Percentiles rank a stretch among this genome's conserved stretches.
These are phyloP conservation scores for Sicyos edulis DNA, from an alignment of 306 rosid genomes.

Conservation along the genomic window DNA sequence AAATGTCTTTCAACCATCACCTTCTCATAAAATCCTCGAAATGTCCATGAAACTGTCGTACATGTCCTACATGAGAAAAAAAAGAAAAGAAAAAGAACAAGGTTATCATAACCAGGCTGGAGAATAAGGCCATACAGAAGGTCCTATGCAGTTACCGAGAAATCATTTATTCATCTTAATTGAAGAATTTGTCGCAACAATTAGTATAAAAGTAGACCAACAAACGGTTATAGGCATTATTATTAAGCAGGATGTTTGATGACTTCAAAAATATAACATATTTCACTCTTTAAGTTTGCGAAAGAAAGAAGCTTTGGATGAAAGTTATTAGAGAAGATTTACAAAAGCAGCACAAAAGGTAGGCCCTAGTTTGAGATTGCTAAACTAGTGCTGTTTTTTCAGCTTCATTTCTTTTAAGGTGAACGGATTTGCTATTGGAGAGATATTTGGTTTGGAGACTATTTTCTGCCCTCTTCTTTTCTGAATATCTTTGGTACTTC, in stretches of 20 bases:
- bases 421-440: too few relatives aligned
- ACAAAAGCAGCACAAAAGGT: too few relatives aligned
- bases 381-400: too few relatives aligned
- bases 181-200: neutral
- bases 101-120: neutral
- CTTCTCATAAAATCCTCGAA: constrained; percentile 97
- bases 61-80: constrained; percentile 65
- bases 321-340: too few relatives aligned
- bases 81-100: constrained; percentile 2
- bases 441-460: too few relatives aligned
- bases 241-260: neutral
- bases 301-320: neutral
- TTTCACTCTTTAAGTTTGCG: neutral
- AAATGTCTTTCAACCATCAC: constrained; percentile 31
- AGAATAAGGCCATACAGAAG: neutral
- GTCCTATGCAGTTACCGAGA: neutral
- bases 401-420: too few relatives aligned
- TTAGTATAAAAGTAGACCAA: neutral
- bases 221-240: neutral
- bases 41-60: constrained; percentile 97
- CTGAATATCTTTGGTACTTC: too few relatives aligned
- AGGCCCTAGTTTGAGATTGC: too few relatives aligned
- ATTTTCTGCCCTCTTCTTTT: too few relatives aligned
- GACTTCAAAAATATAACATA: neutral
- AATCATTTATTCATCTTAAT: neutral